Conservation (phyloP, 495 filamentous ascomycete species). For the Articulospora tetracladia region DNA sequence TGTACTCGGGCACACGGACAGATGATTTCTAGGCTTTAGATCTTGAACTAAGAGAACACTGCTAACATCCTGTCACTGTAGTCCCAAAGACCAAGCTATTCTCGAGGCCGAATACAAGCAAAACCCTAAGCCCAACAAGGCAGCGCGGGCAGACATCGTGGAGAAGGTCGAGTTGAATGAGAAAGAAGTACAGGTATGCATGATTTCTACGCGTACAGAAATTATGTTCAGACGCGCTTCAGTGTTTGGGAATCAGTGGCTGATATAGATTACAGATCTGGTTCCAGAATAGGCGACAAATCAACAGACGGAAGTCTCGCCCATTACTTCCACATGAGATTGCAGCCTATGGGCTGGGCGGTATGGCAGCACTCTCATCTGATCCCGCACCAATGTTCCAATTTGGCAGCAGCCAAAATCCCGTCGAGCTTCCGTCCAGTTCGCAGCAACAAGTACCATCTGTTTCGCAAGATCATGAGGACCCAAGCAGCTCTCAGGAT, state of each 20-base stretch:
- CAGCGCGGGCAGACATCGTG: conserved; percentile 77
- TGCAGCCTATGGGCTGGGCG: conserved; percentile 42
- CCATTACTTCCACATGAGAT: conserved; percentile 83
- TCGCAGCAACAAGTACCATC: background rate
- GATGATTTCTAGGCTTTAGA: background rate
- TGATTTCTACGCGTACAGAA: background rate
- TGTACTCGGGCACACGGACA: background rate
- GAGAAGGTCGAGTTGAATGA: conserved; percentile 85
- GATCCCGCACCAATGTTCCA: conserved; percentile 12
- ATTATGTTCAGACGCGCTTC: conserved; percentile 7
- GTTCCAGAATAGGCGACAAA: conserved; percentile 98
- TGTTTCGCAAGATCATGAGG: conserved; percentile 16
- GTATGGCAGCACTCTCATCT: conserved; percentile 25
- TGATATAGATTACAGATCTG: conserved; percentile 66
- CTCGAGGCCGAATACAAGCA: conserved; percentile 83
- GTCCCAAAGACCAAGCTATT: conserved; percentile 83
- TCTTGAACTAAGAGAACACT: background rate
- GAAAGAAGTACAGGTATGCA: conserved; percentile 93
- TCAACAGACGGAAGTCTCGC: conserved; percentile 84
- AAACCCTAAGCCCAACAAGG: conserved; percentile 92
- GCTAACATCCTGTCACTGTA: conserved; percentile 32
- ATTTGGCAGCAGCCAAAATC: conserved; percentile 15
- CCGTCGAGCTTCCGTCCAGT: conserved; percentile 1
- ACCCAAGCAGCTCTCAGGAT: background rate
- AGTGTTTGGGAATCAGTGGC: background rate